Evolutionary conservation across 345 rosid genomes (phyloP), one percentile per base, ranked within the genome.

Genomic region (Durio zibethinus): DNA sequence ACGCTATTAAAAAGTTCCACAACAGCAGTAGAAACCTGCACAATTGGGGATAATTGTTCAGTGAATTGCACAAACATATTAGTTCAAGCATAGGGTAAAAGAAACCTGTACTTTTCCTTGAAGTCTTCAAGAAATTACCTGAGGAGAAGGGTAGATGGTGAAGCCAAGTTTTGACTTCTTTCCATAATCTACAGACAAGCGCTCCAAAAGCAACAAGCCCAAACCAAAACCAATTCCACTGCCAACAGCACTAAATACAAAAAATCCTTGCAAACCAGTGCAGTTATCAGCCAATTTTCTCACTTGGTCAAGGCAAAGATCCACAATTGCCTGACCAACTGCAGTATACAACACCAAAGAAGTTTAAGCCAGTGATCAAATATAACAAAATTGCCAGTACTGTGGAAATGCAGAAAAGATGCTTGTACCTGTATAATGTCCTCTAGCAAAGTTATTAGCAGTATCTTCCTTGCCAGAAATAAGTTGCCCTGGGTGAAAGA

Each of bases 381-480:
- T 68, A 11, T 18, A 74, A 20, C 36, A 78, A 57, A 59, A 60
- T 35, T n/a, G 16, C 21, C 57, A 16, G 54, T 50, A 75, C 5
- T 10, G 18, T n/a, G 33, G 42, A 84, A 59, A 23, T 7, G 76
- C 52, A 29, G 31, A 35, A 54, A 21, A 52, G 81, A 77, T 35
- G 20, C n/a, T 57, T 38, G 23, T 73, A 88, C 98, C 91, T 53
- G 94, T 91, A 80, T 93, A 93, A 83, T 93, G 98, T 59, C 98
- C 97, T 83, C 98, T 90, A 65, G 98, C 97, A 83, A 91, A 93
- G 86, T 93, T 91, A 83, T 91, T 93, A 40, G 98, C 98, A 64
- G 97, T 92, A 76, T 93, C 98, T 84, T 93, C 98, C 85, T 93
- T 93, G 81, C 97, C 93, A 43, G 97, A 90, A 72, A 93, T 93